Base-by-base conservation (phyloP, 163 green algal species). In the Chlamydomonas reinhardtii region DNA sequence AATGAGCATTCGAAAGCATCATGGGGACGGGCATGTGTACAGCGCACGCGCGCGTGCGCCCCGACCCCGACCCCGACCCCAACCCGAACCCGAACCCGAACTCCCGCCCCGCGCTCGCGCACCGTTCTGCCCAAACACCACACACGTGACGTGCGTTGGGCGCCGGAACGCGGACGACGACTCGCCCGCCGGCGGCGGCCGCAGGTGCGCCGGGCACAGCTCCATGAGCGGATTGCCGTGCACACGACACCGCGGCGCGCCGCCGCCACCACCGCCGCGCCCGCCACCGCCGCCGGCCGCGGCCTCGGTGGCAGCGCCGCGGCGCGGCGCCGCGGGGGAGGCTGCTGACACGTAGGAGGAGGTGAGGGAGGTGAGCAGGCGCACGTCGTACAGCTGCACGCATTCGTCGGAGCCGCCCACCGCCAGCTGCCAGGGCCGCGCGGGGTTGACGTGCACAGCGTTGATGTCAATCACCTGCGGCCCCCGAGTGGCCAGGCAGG, bases 311-410 rank as follows among this genome's bases (percentile, higher is more conserved):
- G 61, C 39, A 29, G 62, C 27, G 83, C 32, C 71, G 54, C 48
- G 48, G 48, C 35, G 35, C 70, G 70, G 0, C 32, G 59, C 48
- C 1, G 1, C 56, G 32, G 65, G 82, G 5, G 74, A n/a, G 39
- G 73, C 22, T 17, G 75, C 34, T 19, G 25, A 29, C 25, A 61
- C 32, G 79, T 85, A 85, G 14, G 68, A 85, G 24, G 78, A 70
- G 15, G 78, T 62, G 37, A 70, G 66, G 17, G 78, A 64, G 31
- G 65, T 83, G 32, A 79, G 81, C 19, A n/a, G 61, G 19, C 90
- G 86, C 72, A 62, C 43, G 76, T 94, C 89, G 80, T 94, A 93
- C 64, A 93, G 77, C 16, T 87, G 65, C 2, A 90, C 89, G n/a
- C 48, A 81, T 35, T 84, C 73, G 65, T 94, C 91, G 19, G 68